Conservation (phyloP, 176 grass and related monocot species). For the Alloteropsis semialata region DNA sequence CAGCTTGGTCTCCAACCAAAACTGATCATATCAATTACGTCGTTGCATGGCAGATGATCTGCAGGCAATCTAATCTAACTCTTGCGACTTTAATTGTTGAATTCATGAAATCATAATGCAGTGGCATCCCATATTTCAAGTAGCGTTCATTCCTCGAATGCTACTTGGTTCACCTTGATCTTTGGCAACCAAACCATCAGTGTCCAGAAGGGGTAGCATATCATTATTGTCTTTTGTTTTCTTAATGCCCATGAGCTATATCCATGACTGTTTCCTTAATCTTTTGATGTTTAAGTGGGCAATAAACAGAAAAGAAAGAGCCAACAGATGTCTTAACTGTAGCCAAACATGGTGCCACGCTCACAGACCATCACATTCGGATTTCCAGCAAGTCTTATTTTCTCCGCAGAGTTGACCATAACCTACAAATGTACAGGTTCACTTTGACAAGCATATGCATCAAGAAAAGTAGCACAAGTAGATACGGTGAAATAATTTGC, state of each 20-base stretch:
- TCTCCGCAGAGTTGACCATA: constrained; percentile 79
- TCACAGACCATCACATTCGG: constrained; percentile 98
- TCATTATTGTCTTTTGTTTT: not conserved
- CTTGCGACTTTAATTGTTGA: constrained; percentile 8
- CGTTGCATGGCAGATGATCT: not conserved
- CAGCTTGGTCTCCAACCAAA: not conserved
- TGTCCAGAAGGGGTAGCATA: constrained; percentile 13
- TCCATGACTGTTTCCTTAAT: not conserved
- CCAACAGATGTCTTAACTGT: constrained; percentile 67
- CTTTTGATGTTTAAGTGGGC: not conserved
- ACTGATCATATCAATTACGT: not conserved
- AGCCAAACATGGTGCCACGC: constrained; percentile 96
- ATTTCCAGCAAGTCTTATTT: constrained; percentile 94
- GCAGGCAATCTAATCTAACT: constrained; percentile 2
- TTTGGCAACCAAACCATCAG: not conserved
- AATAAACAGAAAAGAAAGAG: constrained; percentile 20
- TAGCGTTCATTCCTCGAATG: not conserved
- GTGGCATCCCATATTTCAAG: constrained; percentile 8
- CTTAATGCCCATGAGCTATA: not conserved
- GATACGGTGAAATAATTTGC: not conserved
- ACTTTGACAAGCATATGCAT: constrained; percentile 8
- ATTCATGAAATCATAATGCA: not conserved
- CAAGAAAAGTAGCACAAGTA: not conserved
- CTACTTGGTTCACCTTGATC: not conserved
- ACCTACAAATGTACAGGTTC: constrained; percentile 41